Evolutionary conservation across 2,329 filamentous ascomycete species (phyloP), one percentile per base, ranked within the genome.

Genomic region (Stagonosporopsis chrysanthemi): DNA sequence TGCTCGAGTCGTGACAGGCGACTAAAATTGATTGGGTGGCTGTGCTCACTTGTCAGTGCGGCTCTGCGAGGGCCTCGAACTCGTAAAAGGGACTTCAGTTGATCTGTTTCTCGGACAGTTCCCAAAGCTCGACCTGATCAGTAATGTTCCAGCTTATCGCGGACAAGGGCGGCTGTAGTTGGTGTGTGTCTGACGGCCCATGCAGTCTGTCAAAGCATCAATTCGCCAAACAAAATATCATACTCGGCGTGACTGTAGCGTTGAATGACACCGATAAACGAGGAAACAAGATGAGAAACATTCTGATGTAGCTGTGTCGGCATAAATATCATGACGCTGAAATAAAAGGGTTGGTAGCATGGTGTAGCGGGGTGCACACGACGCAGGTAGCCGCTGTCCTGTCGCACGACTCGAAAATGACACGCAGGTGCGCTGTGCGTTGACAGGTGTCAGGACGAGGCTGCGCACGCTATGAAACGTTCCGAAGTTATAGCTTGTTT

Each of bases 201-300:
- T 29, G 39, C 31, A 33, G 2, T 23, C 15, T n/a, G 42, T 33
- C 24, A 38, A 36, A 31, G n/a, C 8, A 23, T 33, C 24, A 28
- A 41, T 19, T 52, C 15, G 19, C 31, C 12, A 29, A 50, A 52
- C 43, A 45, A 33, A 50, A 31, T 23, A 8, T 24, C 4, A 41
- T 12, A 5, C 36, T 33, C 19, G 49, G 40, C 23, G 22, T 29
- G n/a, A n/a, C 9, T 14, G 3, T 24, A 2, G 22, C 38, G 36
- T 29, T 35, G 22, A 50, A 24, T 58, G 51, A 22, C 23, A 46
- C 50, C 41, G 50, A 36, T 22, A 29, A 39, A 24, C n/a, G 40
- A 38, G 23, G 36, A 53, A 58, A 58, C 50, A 50, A 45, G 12
- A 54, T 33, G 15, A 54, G 56, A 51, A 58, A 50, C 56, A 42